Evolutionary conservation across 345 rosid species (phyloP).

Genomic region (Gossypium rotundifolium): DNA sequence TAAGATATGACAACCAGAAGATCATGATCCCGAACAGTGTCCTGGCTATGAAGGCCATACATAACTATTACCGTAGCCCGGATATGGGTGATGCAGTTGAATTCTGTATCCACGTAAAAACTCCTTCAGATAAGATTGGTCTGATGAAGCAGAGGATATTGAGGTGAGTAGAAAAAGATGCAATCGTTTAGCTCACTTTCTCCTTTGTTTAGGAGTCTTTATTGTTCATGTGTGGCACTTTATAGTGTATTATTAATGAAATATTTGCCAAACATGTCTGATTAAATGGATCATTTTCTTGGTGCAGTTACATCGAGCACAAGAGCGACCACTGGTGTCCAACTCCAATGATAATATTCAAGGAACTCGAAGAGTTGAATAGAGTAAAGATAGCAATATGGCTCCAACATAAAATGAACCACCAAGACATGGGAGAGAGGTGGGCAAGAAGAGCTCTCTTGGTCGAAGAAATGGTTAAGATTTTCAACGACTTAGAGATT

Average conservation of each 20-base stretch:
- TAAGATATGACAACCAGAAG: constrained; percentile 74
- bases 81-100: constrained; percentile 84
- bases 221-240: neutral
- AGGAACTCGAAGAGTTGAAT: constrained; percentile 54
- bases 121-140: constrained; percentile 66
- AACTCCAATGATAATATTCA: constrained; percentile 47
- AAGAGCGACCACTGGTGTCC: constrained; percentile 79
- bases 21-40: constrained; percentile 58
- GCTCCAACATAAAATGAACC: constrained; percentile 68
- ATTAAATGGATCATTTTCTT: neutral
- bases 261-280: neutral
- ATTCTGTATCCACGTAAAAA: constrained; percentile 66
- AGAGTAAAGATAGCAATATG: constrained; percentile 59
- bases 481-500: constrained; percentile 64
- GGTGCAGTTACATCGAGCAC: constrained; percentile 47
- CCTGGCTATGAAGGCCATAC: constrained; percentile 61
- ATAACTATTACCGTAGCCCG: constrained; percentile 84
- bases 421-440: constrained; percentile 75
- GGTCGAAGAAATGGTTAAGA: constrained; percentile 66
- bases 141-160: constrained; percentile 57
- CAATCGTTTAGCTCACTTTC: neutral
- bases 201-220: neutral
- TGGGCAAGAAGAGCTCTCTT: constrained; percentile 49
- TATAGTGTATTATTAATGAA: neutral
- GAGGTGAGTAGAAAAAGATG: constrained; percentile 29